A percentile compares a stretch with the other conserved stretches of the same genome.
Conservation (phyloP, 257 asterid genomes). For the Forsythia suspensa region DNA sequence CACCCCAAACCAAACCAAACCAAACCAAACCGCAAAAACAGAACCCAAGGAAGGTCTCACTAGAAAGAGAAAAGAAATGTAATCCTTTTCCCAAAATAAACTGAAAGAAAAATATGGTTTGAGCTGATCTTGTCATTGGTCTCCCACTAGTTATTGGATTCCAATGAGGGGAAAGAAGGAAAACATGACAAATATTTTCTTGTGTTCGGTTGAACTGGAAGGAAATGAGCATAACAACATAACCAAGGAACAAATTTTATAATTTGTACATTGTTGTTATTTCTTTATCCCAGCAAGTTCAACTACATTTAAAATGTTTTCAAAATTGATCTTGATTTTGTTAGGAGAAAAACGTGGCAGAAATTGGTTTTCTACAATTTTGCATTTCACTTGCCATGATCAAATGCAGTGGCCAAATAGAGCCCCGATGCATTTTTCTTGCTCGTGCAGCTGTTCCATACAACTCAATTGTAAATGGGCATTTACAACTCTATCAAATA, state of each 20-base stretch:
- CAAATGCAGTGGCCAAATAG: not conserved
- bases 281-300: not conserved
- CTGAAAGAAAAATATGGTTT: not conserved
- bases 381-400: not conserved
- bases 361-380: not conserved
- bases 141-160: not conserved
- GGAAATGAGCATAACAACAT: not conserved
- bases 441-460: not conserved
- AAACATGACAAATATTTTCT: not conserved
- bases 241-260: not conserved
- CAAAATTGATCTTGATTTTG: not conserved
- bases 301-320: not conserved
- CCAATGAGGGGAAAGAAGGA: not conserved
- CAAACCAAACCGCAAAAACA: not conserved
- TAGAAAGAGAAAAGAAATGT: not conserved
- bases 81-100: not conserved
- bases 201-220: not conserved
- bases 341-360: not conserved
- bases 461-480: not conserved
- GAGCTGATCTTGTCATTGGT: not conserved
- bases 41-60: not conserved
- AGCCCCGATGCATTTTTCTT: not conserved
- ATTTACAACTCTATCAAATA: not conserved
- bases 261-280: not conserved
- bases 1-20: not conserved